These are phyloP conservation scores for Coniochaeta sp. DNA, from an alignment of 2,329 filamentous ascomycete species.

Conservation along the genomic window DNA sequence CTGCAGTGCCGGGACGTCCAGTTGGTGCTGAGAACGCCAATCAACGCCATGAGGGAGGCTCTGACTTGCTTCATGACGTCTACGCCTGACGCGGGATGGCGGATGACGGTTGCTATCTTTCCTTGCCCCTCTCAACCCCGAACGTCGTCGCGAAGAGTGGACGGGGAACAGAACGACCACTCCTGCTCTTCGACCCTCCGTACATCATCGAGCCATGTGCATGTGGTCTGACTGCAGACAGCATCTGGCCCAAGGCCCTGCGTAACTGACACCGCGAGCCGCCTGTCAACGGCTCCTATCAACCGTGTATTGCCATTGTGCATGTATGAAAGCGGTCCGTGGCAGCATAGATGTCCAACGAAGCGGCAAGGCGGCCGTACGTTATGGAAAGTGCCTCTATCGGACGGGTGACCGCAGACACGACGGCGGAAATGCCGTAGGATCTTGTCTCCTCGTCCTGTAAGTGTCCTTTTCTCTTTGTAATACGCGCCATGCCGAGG, in stretches of 20 bases:
- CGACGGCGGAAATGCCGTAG: not conserved
- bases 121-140: not conserved
- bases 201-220: not conserved
- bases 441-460: not conserved
- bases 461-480: not conserved
- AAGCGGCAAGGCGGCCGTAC: not conserved
- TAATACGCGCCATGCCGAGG: not conserved
- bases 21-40: constrained; percentile 4
- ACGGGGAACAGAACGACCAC: not conserved
- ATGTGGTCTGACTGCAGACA: not conserved
- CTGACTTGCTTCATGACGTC: not conserved
- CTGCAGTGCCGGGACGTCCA: constrained; percentile 6
- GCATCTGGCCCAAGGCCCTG: not conserved
- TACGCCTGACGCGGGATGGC: not conserved
- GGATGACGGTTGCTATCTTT: not conserved
- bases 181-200: not conserved
- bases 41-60: not conserved
- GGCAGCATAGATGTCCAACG: not conserved
- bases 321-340: not conserved
- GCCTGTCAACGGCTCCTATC: not conserved
- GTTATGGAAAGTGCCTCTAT: not conserved
- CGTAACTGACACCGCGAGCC: not conserved
- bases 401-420: not conserved
- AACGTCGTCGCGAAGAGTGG: not conserved
- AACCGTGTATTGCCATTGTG: not conserved